Conservation (phyloP, 1,284 basidiomycete genomes). For the Grifola frondosa region DNA sequence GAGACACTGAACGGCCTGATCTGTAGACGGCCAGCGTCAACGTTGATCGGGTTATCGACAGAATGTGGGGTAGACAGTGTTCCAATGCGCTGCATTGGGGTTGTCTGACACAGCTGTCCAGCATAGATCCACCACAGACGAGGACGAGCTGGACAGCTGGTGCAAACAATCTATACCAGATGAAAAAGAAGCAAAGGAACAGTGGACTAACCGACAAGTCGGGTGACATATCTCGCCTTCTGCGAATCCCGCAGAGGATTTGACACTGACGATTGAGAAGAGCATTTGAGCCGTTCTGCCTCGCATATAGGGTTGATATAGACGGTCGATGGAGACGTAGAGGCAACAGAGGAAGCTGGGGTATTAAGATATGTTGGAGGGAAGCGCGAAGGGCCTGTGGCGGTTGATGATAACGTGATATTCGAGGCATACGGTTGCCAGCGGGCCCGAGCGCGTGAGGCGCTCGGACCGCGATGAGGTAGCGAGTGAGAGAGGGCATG, state of each 20-base stretch:
- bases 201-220: constrained; percentile 61
- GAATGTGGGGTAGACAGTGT: neutral
- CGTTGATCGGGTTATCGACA: no score
- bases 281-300: constrained; percentile 36
- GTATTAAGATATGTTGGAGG: constrained; percentile 56
- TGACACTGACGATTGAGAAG: constrained; percentile 35
- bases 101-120: neutral
- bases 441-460: constrained; percentile 61
- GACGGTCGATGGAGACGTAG: constrained; percentile 41
- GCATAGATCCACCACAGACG: no score
- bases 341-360: constrained; percentile 54
- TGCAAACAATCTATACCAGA: constrained; percentile 6
- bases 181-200: constrained; percentile 7
- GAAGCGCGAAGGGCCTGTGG: constrained; percentile 42
- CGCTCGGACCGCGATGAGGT: constrained; percentile 66
- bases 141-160: no score
- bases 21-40: constrained; percentile 35
- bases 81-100: neutral
- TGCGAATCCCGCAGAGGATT: constrained; percentile 43
- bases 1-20: constrained; percentile 73
- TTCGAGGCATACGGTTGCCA: constrained; percentile 70
- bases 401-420: constrained; percentile 30
- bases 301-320: constrained; percentile 37
- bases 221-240: constrained; percentile 63
- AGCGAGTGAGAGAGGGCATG: constrained; percentile 60